Evolutionary conservation across 2,329 filamentous ascomycete species (phyloP).

Genomic region (Tolypocladium paradoxum): DNA sequence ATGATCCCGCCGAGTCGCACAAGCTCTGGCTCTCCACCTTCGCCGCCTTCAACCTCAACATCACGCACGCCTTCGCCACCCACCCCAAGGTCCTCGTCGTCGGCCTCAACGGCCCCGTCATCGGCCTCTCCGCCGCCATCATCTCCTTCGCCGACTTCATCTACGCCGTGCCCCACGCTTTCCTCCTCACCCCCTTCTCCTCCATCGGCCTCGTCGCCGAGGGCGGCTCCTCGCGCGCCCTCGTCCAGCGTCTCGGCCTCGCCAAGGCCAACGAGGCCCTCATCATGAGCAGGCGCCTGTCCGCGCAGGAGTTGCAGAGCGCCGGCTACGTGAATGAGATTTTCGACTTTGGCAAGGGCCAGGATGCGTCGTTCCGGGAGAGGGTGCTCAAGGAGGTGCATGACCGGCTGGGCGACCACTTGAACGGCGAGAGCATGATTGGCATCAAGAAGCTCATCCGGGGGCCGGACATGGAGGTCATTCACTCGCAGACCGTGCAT

Average conservation of each 20-base stretch:
- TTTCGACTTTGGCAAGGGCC: conserved; percentile 48
- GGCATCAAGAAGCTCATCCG: conserved; percentile 79
- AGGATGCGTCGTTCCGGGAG: conserved; percentile 58
- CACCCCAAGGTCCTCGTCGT: conserved; percentile 90
- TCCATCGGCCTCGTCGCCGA: conserved; percentile 85
- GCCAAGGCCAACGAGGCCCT: conserved; percentile 83
- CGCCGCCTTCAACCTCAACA: conserved; percentile 77
- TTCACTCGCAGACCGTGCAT: conserved; percentile 67
- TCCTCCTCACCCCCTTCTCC: conserved; percentile 83
- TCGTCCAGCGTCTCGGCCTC: conserved; percentile 71
- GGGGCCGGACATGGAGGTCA: conserved; percentile 56
- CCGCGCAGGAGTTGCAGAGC: conserved; percentile 59
- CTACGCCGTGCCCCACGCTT: conserved; percentile 72
- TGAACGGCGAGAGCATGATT: conserved; percentile 68
- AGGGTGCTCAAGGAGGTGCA: conserved; percentile 72
- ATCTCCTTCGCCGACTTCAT: conserved; percentile 83
- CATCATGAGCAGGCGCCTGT: conserved; percentile 75
- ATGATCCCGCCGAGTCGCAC: conserved; percentile 26
- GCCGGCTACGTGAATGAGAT: conserved; percentile 82
- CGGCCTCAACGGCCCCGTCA: conserved; percentile 82
- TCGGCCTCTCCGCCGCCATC: conserved; percentile 80
- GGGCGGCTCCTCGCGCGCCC: conserved; percentile 67
- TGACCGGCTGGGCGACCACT: conserved; percentile 66
- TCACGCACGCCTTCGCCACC: conserved; percentile 80
- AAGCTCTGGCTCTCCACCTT: conserved; percentile 58